A percentile compares a stretch with the other conserved stretches of the same genome.
These are phyloP conservation scores for Ceriops tagal DNA, from an alignment of 345 rosid genomes.

Conservation along the genomic window DNA sequence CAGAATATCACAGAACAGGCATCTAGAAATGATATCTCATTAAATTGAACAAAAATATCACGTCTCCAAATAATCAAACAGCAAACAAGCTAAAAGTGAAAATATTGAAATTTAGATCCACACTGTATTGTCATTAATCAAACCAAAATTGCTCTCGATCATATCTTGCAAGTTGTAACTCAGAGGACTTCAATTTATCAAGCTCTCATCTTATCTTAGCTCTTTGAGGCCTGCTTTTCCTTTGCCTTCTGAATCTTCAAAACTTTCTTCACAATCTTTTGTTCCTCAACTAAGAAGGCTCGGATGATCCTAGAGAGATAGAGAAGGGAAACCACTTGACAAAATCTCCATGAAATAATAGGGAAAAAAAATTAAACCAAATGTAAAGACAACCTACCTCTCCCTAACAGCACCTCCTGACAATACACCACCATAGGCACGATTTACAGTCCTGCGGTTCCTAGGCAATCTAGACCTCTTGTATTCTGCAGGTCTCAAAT, in stretches of 20 bases:
- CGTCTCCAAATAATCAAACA: background rate
- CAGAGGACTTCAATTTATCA: background rate
- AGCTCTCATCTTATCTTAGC: conserved; percentile 20
- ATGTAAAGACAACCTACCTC: conserved; percentile 35
- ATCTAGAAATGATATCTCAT: conserved; percentile 11
- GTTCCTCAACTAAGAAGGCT: conserved; percentile 22
- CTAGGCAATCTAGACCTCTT: conserved; percentile 75
- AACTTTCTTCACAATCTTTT: conserved; percentile 21
- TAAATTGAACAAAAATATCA: conserved; percentile 1
- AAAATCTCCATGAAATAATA: background rate
- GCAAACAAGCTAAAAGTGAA: conserved; percentile 8
- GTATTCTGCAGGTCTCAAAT: conserved; percentile 82
- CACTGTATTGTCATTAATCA: conserved; percentile 13
- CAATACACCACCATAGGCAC: conserved; percentile 78
- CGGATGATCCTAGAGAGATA: conserved; percentile 16
- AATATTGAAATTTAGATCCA: conserved; percentile 14
- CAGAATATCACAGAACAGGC: conserved; percentile 9
- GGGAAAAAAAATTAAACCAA: background rate
- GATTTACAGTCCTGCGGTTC: conserved; percentile 75
- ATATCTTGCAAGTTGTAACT: background rate
- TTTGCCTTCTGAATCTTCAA: conserved; percentile 28
- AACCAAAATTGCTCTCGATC: conserved; percentile 21
- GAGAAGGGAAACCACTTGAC: background rate
- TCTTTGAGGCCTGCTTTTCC: conserved; percentile 21
- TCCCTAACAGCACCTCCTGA: conserved; percentile 66